Conservation (phyloP, 1,284 basidiomycete species). For the Volvariella volvacea region DNA sequence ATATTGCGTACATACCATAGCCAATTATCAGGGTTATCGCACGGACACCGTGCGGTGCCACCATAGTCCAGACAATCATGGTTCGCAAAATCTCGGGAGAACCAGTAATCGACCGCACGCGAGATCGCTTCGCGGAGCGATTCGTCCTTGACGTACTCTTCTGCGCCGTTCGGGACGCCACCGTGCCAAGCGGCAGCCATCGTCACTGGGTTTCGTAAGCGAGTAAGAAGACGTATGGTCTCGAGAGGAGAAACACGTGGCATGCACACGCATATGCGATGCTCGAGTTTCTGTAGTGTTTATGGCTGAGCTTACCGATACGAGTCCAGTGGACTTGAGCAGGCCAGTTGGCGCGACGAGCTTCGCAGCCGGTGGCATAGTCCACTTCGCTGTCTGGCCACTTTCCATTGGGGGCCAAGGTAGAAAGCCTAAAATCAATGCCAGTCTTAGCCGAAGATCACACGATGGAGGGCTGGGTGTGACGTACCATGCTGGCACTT, state of each 20-base stretch:
- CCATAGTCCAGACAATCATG: slow-evolving; percentile 47
- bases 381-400: slow-evolving; percentile 47
- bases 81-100: slow-evolving; percentile 49
- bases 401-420: slow-evolving; percentile 40
- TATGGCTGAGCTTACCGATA: slow-evolving; percentile 45
- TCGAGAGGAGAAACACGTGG: too few relatives aligned
- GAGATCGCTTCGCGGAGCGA: slow-evolving; percentile 34
- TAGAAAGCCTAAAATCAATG: slow-evolving; percentile 29
- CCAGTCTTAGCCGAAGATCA: not conserved
- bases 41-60: slow-evolving; percentile 42
- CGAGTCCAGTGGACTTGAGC: slow-evolving; percentile 56
- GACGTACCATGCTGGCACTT: slow-evolving; percentile 22
- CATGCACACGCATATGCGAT: too few relatives aligned
- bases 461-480: not conserved
- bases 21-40: slow-evolving; percentile 35
- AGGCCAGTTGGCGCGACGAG: slow-evolving; percentile 61
- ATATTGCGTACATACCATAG: slow-evolving; percentile 17
- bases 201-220: slow-evolving; percentile 31
- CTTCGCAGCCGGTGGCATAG: slow-evolving; percentile 52
- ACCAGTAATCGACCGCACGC: slow-evolving; percentile 59
- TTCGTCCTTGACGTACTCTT: slow-evolving; percentile 30
- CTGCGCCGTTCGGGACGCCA: slow-evolving; percentile 28
- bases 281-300: too few relatives aligned
- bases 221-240: too few relatives aligned
- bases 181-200: slow-evolving; percentile 55